phyloP scores from a whole-genome alignment of 1,284 basidiomycete genomes.

The Heterobasidion parviporum region DNA sequence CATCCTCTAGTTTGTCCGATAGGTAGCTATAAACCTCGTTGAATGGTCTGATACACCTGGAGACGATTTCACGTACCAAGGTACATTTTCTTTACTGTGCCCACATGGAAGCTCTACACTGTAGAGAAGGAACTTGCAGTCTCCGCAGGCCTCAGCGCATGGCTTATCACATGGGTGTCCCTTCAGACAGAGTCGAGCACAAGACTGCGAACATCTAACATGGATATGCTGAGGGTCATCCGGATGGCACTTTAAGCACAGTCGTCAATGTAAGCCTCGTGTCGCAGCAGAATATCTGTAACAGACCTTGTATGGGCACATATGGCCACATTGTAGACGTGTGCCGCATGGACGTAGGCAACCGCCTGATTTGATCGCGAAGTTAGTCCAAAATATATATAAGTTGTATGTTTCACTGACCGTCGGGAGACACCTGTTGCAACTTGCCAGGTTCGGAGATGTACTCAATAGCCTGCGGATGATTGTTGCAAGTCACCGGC shows the following conservation, averaged over 20 bases:
- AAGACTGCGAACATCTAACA: slow-evolving; percentile 43
- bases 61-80: slow-evolving; percentile 38
- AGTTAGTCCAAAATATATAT: neutral
- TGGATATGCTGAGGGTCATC: slow-evolving; percentile 48
- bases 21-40: slow-evolving; percentile 30
- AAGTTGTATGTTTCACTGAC: neutral
- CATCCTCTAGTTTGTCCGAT: slow-evolving; percentile 33
- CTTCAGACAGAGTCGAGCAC: slow-evolving; percentile 42
- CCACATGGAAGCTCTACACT: slow-evolving; percentile 54
- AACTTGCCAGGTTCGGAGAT: slow-evolving; percentile 49
- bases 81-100: slow-evolving; percentile 36
- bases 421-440: slow-evolving; percentile 43
- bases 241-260: slow-evolving; percentile 48
- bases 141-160: slow-evolving; percentile 48
- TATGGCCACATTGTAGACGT: slow-evolving; percentile 60
- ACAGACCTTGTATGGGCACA: slow-evolving; percentile 53
- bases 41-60: neutral
- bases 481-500: slow-evolving; percentile 51
- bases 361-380: slow-evolving; percentile 35
- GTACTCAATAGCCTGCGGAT: slow-evolving; percentile 33
- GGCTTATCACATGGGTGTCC: slow-evolving; percentile 54
- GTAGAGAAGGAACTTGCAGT: slow-evolving; percentile 40
- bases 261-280: neutral
- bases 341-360: slow-evolving; percentile 50
- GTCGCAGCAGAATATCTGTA: neutral